Percentiles rank a stretch among this genome's conserved stretches.
Conservation (phyloP, 306 rosid genomes). For the Coriaria nepalensis region DNA sequence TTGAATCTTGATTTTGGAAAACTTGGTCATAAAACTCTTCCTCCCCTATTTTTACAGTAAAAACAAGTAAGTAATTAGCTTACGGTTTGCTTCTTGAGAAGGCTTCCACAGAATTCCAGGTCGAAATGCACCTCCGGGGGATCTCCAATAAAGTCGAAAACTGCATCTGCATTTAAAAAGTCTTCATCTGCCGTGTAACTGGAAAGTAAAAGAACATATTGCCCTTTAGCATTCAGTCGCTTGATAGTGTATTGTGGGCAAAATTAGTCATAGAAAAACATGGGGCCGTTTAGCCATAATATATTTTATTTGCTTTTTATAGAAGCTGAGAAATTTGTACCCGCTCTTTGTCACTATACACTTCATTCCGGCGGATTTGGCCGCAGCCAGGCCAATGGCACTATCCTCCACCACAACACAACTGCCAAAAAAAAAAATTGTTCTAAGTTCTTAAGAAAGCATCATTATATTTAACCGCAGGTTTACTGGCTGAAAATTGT, state of each 20-base stretch:
- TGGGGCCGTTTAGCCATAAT: too few relatives aligned
- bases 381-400: slow-evolving; percentile 93
- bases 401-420: slow-evolving; percentile 97
- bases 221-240: background rate
- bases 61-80: slow-evolving; percentile 22
- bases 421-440: slow-evolving; percentile 27
- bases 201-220: slow-evolving; percentile 5
- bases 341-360: slow-evolving; percentile 89
- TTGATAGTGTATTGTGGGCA: too few relatives aligned
- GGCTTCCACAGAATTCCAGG: slow-evolving; percentile 76
- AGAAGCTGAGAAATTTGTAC: slow-evolving; percentile 16
- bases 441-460: too few relatives aligned
- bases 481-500: too few relatives aligned
- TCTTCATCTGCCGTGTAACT: slow-evolving; percentile 89
- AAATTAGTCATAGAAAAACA: too few relatives aligned
- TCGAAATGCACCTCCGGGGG: slow-evolving; percentile 90
- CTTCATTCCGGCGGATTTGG: slow-evolving; percentile 89
- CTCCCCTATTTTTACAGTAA: too few relatives aligned
- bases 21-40: too few relatives aligned
- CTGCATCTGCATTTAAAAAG: slow-evolving; percentile 76
- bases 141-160: slow-evolving; percentile 86
- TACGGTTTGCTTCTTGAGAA: slow-evolving; percentile 79
- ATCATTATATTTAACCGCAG: too few relatives aligned
- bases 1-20: too few relatives aligned
- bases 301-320: background rate